Evolutionary conservation across 2,329 filamentous ascomycete species (phyloP).

Genomic region (Venturia aucupariae): DNA sequence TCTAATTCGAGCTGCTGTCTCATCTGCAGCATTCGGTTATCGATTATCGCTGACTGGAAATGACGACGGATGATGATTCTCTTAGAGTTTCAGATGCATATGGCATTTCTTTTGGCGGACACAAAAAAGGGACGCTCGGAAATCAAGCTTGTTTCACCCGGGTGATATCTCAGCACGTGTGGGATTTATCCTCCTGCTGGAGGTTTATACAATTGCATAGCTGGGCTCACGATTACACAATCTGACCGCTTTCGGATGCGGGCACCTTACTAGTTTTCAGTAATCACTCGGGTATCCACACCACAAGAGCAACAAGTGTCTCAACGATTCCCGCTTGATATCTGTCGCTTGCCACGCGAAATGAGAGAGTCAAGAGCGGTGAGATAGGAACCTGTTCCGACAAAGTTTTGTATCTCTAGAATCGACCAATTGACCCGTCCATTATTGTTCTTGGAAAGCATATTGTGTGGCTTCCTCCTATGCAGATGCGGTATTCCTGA

Average conservation of each 20-base stretch:
- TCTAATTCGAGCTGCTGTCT: not conserved
- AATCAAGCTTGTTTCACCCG: not conserved
- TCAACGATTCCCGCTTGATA: not conserved
- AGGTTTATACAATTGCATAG: not conserved
- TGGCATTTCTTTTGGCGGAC: not conserved
- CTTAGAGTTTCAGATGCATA: not conserved
- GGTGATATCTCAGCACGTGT: not conserved
- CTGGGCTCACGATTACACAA: not conserved
- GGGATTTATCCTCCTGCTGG: not conserved
- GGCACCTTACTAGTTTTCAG: not conserved
- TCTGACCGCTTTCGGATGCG: not conserved
- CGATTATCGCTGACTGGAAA: not conserved
- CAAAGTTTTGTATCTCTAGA: too few species aligned
- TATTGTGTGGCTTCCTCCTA: not conserved
- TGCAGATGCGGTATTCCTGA: not conserved
- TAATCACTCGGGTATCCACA: not conserved
- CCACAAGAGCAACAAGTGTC: not conserved
- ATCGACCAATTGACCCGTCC: too few species aligned
- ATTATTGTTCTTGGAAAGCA: too few species aligned
- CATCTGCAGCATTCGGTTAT: not conserved
- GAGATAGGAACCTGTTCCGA: not conserved
- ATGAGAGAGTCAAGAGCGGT: not conserved
- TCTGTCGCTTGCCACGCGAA: not conserved
- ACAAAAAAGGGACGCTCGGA: not conserved
- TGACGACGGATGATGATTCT: too few species aligned